These are phyloP conservation scores for Pulveroboletus sp. DNA, from an alignment of 768 basidiomycete genomes.

Conservation along the genomic window DNA sequence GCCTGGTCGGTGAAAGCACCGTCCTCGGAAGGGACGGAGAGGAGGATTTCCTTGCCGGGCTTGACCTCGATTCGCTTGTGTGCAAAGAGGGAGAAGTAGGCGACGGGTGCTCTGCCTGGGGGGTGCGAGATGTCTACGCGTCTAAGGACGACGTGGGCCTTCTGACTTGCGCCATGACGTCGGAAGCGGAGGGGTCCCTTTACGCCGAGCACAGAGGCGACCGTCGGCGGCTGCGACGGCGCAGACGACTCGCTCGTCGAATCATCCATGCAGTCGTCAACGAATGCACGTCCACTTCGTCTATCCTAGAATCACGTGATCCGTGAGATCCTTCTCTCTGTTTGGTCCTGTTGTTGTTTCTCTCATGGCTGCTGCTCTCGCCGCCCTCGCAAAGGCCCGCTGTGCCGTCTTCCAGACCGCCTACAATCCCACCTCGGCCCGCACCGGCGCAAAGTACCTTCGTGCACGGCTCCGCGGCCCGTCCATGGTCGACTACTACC, in stretches of 20 bases:
- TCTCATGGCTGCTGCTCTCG: too few relatives aligned
- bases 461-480: conserved; percentile 78
- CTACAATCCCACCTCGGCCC: conserved; percentile 76
- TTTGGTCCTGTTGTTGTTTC: too few relatives aligned
- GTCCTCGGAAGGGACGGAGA: conserved; percentile 52
- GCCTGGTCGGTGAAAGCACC: conserved; percentile 53
- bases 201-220: conserved; percentile 57
- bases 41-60: conserved; percentile 66
- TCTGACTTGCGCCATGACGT: conserved; percentile 61
- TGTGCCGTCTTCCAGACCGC: conserved; percentile 80
- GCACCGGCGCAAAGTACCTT: conserved; percentile 92
- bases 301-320: conserved; percentile 18
- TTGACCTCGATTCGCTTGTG: conserved; percentile 67
- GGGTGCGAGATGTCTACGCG: conserved; percentile 51
- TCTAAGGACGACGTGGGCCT: conserved; percentile 63
- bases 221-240: conserved; percentile 29
- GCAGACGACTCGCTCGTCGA: conserved; percentile 36
- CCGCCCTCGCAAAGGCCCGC: conserved; percentile 41
- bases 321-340: conserved; percentile 10
- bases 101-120: conserved; percentile 35
- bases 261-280: conserved; percentile 31
- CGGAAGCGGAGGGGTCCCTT: conserved; percentile 61
- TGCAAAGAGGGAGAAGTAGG: conserved; percentile 63
- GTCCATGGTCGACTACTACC: conserved; percentile 83
- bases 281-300: too few relatives aligned